A percentile compares a stretch with the other conserved stretches of the same genome.
Conservation (phyloP, 352 stramenopile genomes). For the Globisporangium nunn region DNA sequence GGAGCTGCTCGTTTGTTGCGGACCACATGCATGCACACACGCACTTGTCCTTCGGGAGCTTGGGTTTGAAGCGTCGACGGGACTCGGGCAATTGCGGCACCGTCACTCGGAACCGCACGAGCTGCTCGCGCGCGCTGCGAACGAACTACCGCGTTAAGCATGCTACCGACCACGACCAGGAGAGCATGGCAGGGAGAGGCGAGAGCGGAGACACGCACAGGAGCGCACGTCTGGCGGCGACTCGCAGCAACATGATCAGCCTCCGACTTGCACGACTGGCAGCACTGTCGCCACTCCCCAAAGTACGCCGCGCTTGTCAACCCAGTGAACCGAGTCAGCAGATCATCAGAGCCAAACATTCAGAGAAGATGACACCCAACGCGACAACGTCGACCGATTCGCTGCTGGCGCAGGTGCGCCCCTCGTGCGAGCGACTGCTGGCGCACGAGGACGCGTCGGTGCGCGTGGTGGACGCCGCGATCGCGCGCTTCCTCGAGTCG, state of each 20-base stretch:
- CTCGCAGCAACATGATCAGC: too few species aligned
- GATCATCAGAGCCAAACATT: neutral
- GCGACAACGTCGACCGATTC: neutral
- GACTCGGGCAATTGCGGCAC: conserved; percentile 16
- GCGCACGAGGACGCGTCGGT: conserved; percentile 36
- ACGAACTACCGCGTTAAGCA: neutral
- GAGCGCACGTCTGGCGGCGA: neutral
- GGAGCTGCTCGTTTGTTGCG: neutral
- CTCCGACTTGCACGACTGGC: too few species aligned
- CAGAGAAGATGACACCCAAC: conserved; percentile 20
- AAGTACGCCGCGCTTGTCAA: neutral
- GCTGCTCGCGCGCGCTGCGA: neutral
- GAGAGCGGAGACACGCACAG: neutral
- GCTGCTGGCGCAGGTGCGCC: conserved; percentile 38
- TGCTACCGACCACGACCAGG: too few species aligned
- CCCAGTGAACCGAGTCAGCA: neutral
- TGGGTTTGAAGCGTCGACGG: conserved; percentile 34
- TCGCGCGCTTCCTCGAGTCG: conserved; percentile 36
- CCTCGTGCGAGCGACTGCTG: conserved; percentile 44
- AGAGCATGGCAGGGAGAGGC: too few species aligned
- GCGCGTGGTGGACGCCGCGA: conserved; percentile 38
- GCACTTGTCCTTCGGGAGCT: conserved; percentile 49
- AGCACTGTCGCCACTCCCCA: too few species aligned
- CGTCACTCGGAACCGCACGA: conserved; percentile 26
- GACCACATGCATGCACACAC: neutral